These are phyloP conservation scores for Obba rivulosa DNA, from an alignment of 768 basidiomycete genomes.

Conservation along the genomic window DNA sequence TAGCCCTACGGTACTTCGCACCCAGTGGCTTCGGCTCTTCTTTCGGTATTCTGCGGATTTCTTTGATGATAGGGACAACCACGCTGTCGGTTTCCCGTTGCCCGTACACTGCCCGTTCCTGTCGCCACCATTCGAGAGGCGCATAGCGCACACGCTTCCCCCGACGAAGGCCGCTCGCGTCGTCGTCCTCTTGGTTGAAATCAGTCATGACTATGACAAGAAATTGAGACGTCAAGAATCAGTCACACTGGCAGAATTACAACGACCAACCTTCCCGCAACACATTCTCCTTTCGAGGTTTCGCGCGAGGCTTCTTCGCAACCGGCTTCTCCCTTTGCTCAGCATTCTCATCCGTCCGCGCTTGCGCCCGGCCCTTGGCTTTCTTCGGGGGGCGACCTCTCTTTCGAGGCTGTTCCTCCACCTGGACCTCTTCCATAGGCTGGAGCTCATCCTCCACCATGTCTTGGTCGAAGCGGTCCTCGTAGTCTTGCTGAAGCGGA, in stretches of 20 bases:
- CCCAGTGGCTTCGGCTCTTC: slow-evolving; percentile 45
- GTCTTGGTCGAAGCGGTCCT: slow-evolving; percentile 19
- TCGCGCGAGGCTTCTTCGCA: slow-evolving; percentile 11
- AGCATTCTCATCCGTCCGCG: slow-evolving; percentile 13
- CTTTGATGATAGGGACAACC: slow-evolving; percentile 61
- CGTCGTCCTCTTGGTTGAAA: slow-evolving; percentile 17
- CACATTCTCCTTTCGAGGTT: slow-evolving; percentile 13
- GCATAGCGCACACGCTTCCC: slow-evolving; percentile 61
- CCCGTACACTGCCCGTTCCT: slow-evolving; percentile 83
- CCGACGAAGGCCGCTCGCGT: slow-evolving; percentile 54
- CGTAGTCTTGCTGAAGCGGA: slow-evolving; percentile 18
- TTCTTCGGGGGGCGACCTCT: background rate
- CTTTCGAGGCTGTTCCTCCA: slow-evolving; percentile 21
- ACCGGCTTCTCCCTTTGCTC: slow-evolving; percentile 28
- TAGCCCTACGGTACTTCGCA: slow-evolving; percentile 29
- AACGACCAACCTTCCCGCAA: slow-evolving; percentile 21
- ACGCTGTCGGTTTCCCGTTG: slow-evolving; percentile 45
- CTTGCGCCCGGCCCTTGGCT: slow-evolving; percentile 2
- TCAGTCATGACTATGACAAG: slow-evolving; percentile 18
- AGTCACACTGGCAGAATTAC: background rate
- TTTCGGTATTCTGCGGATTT: slow-evolving; percentile 54
- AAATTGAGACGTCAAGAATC: background rate
- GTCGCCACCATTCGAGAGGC: slow-evolving; percentile 92
- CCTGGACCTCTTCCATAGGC: slow-evolving; percentile 26
- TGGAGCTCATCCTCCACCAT: slow-evolving; percentile 40